phyloP scores from a whole-genome alignment of 2,329 filamentous ascomycete species.

The Aspergillus amoenus region DNA sequence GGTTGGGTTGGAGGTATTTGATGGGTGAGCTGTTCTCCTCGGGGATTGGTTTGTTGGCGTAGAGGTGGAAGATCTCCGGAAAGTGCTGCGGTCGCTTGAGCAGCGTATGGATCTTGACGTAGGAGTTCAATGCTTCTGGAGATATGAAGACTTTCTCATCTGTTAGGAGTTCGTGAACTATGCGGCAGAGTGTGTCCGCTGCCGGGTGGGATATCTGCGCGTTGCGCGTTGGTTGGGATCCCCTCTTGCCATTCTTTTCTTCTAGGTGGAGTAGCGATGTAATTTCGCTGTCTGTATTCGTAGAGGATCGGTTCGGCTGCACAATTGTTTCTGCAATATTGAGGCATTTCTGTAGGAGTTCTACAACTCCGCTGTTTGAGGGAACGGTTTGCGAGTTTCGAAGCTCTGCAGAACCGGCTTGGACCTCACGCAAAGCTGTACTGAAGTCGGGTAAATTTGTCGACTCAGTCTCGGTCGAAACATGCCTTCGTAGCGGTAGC shows the following conservation, averaged over 20 bases:
- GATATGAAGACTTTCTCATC: slow-evolving; percentile 80
- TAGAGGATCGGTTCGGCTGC: slow-evolving; percentile 24
- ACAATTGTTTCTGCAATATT: slow-evolving; percentile 32
- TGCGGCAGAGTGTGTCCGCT: slow-evolving; percentile 49
- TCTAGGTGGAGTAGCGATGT: slow-evolving; percentile 44
- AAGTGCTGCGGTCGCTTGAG: slow-evolving; percentile 74
- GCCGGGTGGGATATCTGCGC: slow-evolving; percentile 36
- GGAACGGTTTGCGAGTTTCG: slow-evolving; percentile 32
- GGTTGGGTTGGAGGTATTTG: slow-evolving; percentile 62
- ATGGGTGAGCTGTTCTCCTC: slow-evolving; percentile 59
- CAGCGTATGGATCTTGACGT: slow-evolving; percentile 73
- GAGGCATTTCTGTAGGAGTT: slow-evolving; percentile 37
- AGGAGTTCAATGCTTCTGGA: slow-evolving; percentile 67
- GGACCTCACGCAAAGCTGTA: slow-evolving; percentile 31
- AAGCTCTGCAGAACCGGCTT: slow-evolving; percentile 28
- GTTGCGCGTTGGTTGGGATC: slow-evolving; percentile 23
- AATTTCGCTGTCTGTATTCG: slow-evolving; percentile 34
- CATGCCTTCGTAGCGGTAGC: slow-evolving; percentile 14
- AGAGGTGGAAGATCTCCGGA: slow-evolving; percentile 76
- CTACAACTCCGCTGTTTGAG: slow-evolving; percentile 34
- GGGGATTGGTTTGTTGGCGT: slow-evolving; percentile 77
- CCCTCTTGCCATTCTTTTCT: slow-evolving; percentile 33
- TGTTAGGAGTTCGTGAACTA: slow-evolving; percentile 68
- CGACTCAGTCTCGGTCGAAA: slow-evolving; percentile 17
- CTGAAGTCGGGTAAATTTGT: slow-evolving; percentile 16